Conservation (phyloP, 352 stramenopile genomes). For the Saprolegnia diclina region DNA sequence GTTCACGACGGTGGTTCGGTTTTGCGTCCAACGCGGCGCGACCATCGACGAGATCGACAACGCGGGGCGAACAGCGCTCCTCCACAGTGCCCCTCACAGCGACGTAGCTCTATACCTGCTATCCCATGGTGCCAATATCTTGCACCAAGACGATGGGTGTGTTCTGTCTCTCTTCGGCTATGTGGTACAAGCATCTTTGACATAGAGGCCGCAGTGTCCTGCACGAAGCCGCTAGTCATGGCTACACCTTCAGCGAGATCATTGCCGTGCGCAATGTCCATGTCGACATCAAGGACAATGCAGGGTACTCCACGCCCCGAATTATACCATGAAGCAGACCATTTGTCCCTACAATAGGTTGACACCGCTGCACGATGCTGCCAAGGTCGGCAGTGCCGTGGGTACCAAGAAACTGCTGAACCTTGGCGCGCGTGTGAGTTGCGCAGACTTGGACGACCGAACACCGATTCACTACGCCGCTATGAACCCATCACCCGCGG, state of each 20-base stretch:
- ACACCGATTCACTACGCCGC: slow-evolving; percentile 21
- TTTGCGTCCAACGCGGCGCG: slow-evolving; percentile 22
- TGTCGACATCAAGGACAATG: slow-evolving; percentile 26
- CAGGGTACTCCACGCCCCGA: not conserved
- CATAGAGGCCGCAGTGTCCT: slow-evolving; percentile 18
- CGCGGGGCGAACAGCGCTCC: slow-evolving; percentile 3
- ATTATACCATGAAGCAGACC: not conserved
- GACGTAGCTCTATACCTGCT: slow-evolving; percentile 22
- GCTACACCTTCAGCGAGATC: slow-evolving; percentile 25
- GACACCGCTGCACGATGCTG: slow-evolving; percentile 23
- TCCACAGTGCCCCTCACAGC: slow-evolving; percentile 18
- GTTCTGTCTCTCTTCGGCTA: not conserved
- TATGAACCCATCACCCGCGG: not conserved
- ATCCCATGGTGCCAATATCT: slow-evolving; percentile 3
- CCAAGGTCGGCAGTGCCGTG: slow-evolving; percentile 19
- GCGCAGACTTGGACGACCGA: slow-evolving; percentile 20
- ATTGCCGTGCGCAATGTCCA: slow-evolving; percentile 12
- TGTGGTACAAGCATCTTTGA: not conserved
- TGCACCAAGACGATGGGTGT: slow-evolving; percentile 20
- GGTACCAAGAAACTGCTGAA: slow-evolving; percentile 24
- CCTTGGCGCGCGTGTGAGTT: slow-evolving; percentile 26
- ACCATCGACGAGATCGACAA: not conserved
- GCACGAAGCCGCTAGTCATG: slow-evolving; percentile 18
- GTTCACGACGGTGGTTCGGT: slow-evolving; percentile 19
- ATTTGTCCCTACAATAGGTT: slow-evolving; percentile 1